Evolutionary conservation across 805 yeast genomes (phyloP), one percentile per base, ranked within the genome.

Genomic region (Metschnikowia picachoensis): DNA sequence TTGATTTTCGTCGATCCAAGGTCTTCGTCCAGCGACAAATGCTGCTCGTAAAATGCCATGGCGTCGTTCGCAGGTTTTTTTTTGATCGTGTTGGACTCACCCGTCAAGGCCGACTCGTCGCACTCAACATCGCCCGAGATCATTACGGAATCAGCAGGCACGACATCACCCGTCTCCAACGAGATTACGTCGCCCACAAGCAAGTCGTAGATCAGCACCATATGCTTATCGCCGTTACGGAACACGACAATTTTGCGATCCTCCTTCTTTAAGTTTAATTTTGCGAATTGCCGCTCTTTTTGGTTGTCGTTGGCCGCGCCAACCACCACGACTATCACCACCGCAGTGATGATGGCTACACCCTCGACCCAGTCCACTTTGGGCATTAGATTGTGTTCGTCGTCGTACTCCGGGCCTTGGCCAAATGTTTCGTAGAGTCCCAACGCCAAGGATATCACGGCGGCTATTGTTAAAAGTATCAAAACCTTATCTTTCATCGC

Each of bases 291-390:
- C 13, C 89, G 72, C 64, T 94, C 99, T 64, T 95, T 95, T 62
- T 94, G 97, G 72, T 86, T 94, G 67, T 94, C 99, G 65, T 94
- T 94, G n/a, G 80, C 85, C 2, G 97, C 94, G 41, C 97, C 96
- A 12, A 95, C 99, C 2, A 88, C 53, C 4, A 92, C 96, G 30
- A 94, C 98, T 49, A 94, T 92, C 4, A 80, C 59, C 20, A 94
- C 87, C 16, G 99, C 99, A 4, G 85, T 85, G 56, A 94, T 79
- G 61, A 94, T 94, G 35, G 99, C 99, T 33, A 91, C 96, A 56
- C 99, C 99, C 72, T 94, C 99, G 39, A 95, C 96, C 97, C 98
- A 94, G 59, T 92, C 96, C 30, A 94, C 95, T 58, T 82, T 79
- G 14, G 97, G 97, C 45, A 82, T 64, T 16, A 80, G 73, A 17